These are phyloP conservation scores for Alnus rubra DNA, from an alignment of 306 rosid genomes.

Conservation along the genomic window DNA sequence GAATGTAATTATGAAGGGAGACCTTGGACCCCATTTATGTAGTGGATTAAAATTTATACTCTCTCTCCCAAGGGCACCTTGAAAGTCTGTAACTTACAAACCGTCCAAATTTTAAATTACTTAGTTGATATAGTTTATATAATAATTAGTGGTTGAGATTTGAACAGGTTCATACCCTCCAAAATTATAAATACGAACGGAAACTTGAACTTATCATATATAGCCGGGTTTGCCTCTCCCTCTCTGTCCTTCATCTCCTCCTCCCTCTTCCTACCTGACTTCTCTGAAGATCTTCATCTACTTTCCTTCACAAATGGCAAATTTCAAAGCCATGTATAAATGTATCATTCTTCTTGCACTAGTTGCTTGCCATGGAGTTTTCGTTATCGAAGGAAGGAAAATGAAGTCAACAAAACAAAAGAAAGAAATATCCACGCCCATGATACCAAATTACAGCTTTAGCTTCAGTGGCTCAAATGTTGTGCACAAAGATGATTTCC, in stretches of 20 bases:
- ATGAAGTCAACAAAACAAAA: constrained; percentile 8
- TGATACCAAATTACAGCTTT: not conserved
- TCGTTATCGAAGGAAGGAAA: constrained; percentile 22
- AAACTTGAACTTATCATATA: constrained; percentile 12
- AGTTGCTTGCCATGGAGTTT: constrained; percentile 18
- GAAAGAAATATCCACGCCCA: constrained; percentile 2
- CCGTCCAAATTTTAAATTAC: constrained; percentile 28
- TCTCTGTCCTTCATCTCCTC: not conserved
- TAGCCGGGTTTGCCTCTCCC: constrained; percentile 7
- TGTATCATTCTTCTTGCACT: constrained; percentile 26
- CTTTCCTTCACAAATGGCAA: constrained; percentile 23
- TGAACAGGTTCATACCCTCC: not conserved
- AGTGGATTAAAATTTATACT: not conserved
- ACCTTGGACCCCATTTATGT: not conserved
- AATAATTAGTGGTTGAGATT: constrained; percentile 24
- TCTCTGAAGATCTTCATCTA: not conserved
- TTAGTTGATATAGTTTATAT: constrained; percentile 3
- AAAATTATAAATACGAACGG: constrained; percentile 25
- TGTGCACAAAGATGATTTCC: constrained; percentile 23
- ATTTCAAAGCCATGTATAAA: not conserved
- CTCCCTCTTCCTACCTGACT: not conserved
- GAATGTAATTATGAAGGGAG: not conserved
- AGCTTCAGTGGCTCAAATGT: not conserved
- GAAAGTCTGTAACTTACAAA: constrained; percentile 2
- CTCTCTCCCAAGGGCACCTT: not conserved